phyloP scores from a whole-genome alignment of 2,329 filamentous ascomycete genomes.

The Macrophomina pseudophaseolina region DNA sequence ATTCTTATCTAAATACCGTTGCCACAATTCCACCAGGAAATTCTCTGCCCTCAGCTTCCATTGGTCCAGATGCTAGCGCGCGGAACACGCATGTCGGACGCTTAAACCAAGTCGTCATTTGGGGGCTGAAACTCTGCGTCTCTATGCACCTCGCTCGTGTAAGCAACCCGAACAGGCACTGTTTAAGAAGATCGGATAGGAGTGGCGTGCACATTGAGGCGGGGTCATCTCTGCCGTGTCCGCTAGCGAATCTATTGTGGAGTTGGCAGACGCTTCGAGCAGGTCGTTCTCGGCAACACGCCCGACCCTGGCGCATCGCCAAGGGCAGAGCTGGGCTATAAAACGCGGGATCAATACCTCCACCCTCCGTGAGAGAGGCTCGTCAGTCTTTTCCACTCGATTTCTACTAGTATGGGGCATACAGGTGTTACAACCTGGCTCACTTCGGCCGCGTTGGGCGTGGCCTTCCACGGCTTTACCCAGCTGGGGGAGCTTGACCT shows the following conservation, averaged over 20 bases:
- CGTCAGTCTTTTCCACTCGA: too few species aligned
- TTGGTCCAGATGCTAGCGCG: too few species aligned
- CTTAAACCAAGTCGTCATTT: too few species aligned
- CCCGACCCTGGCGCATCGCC: background rate
- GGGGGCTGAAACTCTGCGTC: too few species aligned
- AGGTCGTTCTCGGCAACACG: background rate
- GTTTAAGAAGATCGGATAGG: background rate
- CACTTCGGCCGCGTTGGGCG: background rate
- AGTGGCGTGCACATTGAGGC: background rate
- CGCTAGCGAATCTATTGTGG: background rate
- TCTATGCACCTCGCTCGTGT: background rate
- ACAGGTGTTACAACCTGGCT: background rate
- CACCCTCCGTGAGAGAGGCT: too few species aligned
- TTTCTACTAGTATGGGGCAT: background rate
- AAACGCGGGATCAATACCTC: background rate
- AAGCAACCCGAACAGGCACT: background rate
- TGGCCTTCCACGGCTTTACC: background rate
- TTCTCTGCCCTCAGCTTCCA: too few species aligned
- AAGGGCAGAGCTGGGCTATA: background rate
- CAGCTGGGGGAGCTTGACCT: background rate
- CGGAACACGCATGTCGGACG: too few species aligned
- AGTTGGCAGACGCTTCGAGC: background rate
- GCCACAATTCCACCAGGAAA: too few species aligned
- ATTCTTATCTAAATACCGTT: too few species aligned
- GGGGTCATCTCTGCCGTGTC: background rate